Evolutionary conservation across 176 grass and related monocot genomes (phyloP).

Genomic region (Dendrocalamus sinicus): DNA sequence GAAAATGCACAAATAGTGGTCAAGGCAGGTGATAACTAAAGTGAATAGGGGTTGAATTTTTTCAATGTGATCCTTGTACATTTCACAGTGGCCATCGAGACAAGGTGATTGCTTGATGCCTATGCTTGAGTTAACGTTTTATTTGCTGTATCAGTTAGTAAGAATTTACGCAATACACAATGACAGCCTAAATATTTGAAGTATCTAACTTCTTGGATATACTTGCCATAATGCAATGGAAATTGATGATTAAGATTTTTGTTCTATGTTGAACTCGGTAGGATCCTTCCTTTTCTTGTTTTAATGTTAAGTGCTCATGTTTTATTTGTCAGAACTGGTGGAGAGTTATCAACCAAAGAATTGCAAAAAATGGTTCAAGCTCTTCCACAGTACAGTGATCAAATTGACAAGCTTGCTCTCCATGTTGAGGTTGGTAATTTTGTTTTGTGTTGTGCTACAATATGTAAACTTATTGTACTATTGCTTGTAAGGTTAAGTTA

Average conservation of each 20-base stretch:
- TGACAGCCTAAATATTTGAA: slow-evolving; percentile 21
- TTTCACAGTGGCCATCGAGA: background rate
- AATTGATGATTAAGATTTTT: background rate
- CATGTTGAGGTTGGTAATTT: slow-evolving; percentile 84
- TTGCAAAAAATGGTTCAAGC: slow-evolving; percentile 94
- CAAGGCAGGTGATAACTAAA: background rate
- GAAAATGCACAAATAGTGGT: background rate
- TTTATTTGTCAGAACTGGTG: slow-evolving; percentile 62
- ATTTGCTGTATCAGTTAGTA: slow-evolving; percentile 8
- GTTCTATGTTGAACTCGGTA: background rate
- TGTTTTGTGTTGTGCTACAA: background rate
- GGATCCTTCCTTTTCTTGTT: slow-evolving; percentile 11
- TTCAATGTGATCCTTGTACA: background rate
- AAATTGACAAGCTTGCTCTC: slow-evolving; percentile 95
- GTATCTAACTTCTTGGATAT: background rate
- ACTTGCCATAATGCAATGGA: slow-evolving; percentile 5
- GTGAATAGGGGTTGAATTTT: background rate
- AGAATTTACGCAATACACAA: slow-evolving; percentile 14
- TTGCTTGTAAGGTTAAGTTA: background rate
- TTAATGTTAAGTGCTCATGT: background rate
- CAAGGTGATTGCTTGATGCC: background rate
- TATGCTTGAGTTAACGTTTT: background rate
- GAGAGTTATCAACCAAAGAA: slow-evolving; percentile 85
- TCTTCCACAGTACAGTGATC: slow-evolving; percentile 93
- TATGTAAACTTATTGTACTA: background rate